Conservation (phyloP, 2,329 filamentous ascomycete species). For the Verticillium tricorpus region DNA sequence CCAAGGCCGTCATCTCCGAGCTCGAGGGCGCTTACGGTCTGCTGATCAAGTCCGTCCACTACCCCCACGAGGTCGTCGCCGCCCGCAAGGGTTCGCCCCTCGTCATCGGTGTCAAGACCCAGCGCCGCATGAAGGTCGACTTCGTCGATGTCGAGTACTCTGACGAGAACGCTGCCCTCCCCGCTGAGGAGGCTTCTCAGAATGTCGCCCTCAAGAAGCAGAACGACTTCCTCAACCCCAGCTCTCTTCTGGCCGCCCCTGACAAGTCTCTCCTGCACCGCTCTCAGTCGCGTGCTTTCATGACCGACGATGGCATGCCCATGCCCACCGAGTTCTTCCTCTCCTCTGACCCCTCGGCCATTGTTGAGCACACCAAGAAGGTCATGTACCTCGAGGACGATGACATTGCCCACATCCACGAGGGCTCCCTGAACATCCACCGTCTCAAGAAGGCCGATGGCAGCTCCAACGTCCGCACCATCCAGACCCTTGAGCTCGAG, state of each 20-base stretch:
- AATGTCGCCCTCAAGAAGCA: slow-evolving; percentile 95
- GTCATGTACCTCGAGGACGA: slow-evolving; percentile 99
- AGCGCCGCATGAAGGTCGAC: slow-evolving; percentile 99
- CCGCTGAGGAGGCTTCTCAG: slow-evolving; percentile 91
- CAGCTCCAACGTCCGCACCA: slow-evolving; percentile 92
- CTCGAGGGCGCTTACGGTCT: slow-evolving; percentile 97
- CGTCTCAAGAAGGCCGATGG: slow-evolving; percentile 95
- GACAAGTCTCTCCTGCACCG: slow-evolving; percentile 98
- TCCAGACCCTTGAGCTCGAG: slow-evolving; percentile 98
- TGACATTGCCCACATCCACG: slow-evolving; percentile 98
- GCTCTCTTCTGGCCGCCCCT: slow-evolving; percentile 73
- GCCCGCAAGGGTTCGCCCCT: slow-evolving; percentile 97
- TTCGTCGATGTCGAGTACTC: slow-evolving; percentile 98
- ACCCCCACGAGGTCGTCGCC: slow-evolving; percentile 94
- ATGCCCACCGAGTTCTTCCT: slow-evolving; percentile 99
- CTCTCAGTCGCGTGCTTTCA: slow-evolving; percentile 96
- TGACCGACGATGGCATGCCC: slow-evolving; percentile 95
- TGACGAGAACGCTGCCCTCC: slow-evolving; percentile 76
- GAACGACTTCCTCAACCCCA: slow-evolving; percentile 61
- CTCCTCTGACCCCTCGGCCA: slow-evolving; percentile 95
- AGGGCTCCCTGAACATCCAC: slow-evolving; percentile 98
- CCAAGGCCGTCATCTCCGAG: slow-evolving; percentile 97
- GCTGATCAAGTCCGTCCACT: slow-evolving; percentile 97
- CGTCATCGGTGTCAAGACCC: slow-evolving; percentile 93
- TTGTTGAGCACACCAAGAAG: slow-evolving; percentile 99